Base-by-base conservation (phyloP, 2,329 filamentous ascomycete genomes). In the Paecilomyces sp. region DNA sequence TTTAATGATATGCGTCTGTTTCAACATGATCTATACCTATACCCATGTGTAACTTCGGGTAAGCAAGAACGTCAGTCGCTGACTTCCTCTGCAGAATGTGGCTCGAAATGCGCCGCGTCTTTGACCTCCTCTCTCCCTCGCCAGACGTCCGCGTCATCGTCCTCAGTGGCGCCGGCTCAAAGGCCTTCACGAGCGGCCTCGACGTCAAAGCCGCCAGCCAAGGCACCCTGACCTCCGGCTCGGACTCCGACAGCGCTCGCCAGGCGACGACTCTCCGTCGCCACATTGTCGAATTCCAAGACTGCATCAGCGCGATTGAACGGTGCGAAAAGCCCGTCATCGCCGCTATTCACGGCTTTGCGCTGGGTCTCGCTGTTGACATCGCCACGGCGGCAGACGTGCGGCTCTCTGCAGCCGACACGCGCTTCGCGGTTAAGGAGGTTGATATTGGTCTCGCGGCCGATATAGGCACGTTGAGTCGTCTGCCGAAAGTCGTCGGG, bases 251-350 rank as follows among this genome's bases (percentile, higher is more conserved):
- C 70, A 72, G 80, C 0, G 88, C 88, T 2, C 83, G 91, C 63
- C 84, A 79, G 64, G 88, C 89, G 0, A 80, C 82, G 36, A 68
- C 69, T 3, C 68, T 92, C 56, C 83, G 90, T 55, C 82, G 86
- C 33, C 83, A 91, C 72, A 87, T 97, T 60, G 75, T 82, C 62
- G 86, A 91, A 63, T 95, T 97, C 73, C 94, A 99, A 75, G 82
- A 83, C 57, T 89, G 87, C 68, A 86, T 99, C 63, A 82, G 82
- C 1, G 83, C 86, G 13, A 79, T 96, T 57, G 93, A 97, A 73
- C 86, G 83, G 66, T 97, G 93, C 76, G 90, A 94, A 77, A 97
- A 97, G 77, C 91, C 91, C 62, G 90, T 97, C 34, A 89, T 97
- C 60, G 88, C 85, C 57, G 87, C 91, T 22, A 76, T 96, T 64